A percentile compares a stretch with the other conserved stretches of the same genome.
Evolutionary conservation across 768 basidiomycete genomes (phyloP).

Genomic region (Suillus variegatus): DNA sequence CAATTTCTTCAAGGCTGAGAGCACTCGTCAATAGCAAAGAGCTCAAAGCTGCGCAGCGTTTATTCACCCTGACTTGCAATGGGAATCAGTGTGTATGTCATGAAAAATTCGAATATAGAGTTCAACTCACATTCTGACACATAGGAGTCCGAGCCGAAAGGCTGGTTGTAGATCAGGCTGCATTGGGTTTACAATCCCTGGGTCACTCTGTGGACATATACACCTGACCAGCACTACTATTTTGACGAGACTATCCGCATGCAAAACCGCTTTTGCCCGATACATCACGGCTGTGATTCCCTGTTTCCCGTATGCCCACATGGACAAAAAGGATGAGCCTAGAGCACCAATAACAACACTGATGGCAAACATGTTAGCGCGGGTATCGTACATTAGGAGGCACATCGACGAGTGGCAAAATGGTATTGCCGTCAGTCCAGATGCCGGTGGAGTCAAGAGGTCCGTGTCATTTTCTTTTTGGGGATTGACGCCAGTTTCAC

Average conservation of each 20-base stretch:
- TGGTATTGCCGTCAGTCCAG: constrained; percentile 92
- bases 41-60: constrained; percentile 58
- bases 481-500: not conserved
- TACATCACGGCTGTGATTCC: constrained; percentile 98
- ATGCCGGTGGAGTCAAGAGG: constrained; percentile 99
- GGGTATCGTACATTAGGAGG: constrained; percentile 87
- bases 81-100: constrained; percentile 69
- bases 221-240: too few relatives aligned
- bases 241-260: too few relatives aligned
- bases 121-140: constrained; percentile 1
- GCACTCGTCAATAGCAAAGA: not conserved
- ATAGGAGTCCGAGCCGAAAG: constrained; percentile 95
- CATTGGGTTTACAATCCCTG: too few relatives aligned
- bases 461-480: constrained; percentile 39
- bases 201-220: too few relatives aligned
- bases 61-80: constrained; percentile 93
- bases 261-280: constrained; percentile 93
- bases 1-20: too few relatives aligned
- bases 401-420: constrained; percentile 85
- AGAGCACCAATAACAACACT: constrained; percentile 96
- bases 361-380: constrained; percentile 97
- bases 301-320: constrained; percentile 94
- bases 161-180: too few relatives aligned
- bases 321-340: constrained; percentile 98
- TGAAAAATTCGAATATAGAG: not conserved